Conservation (phyloP, 2,329 filamentous ascomycete genomes). For the Paraphaeosphaeria sporulosa region DNA sequence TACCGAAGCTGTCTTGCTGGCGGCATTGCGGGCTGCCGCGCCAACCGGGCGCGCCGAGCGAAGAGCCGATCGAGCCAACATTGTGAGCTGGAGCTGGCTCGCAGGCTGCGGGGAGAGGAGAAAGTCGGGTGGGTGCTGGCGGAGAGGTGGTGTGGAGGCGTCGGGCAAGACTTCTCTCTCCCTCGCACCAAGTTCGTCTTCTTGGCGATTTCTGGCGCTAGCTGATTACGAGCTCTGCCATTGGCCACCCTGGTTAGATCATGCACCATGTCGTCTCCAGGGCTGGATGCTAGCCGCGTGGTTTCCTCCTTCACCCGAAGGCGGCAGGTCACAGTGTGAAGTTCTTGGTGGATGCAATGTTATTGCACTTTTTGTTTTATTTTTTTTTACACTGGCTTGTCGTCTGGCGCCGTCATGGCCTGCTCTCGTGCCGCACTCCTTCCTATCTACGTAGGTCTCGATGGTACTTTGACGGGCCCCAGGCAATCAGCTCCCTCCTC, state of each 20-base stretch:
- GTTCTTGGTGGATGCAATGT: not conserved
- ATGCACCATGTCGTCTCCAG: not conserved
- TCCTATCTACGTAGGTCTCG: not conserved
- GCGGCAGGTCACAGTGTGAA: not conserved
- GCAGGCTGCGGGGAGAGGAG: constrained; percentile 41
- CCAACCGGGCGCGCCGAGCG: constrained; percentile 87
- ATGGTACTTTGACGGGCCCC: not conserved
- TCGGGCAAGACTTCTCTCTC: constrained; percentile 19
- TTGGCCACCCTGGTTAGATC: constrained; percentile 22
- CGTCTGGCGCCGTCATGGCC: not conserved
- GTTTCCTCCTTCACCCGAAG: not conserved
- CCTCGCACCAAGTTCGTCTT: constrained; percentile 22
- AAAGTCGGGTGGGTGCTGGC: constrained; percentile 44
- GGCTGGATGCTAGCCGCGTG: not conserved
- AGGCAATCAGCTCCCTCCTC: constrained; percentile 30
- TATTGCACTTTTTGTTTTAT: not conserved
- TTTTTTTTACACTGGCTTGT: constrained; percentile 6
- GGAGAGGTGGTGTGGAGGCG: constrained; percentile 35
- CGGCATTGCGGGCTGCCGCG: constrained; percentile 74
- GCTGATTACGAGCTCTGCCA: constrained; percentile 20
- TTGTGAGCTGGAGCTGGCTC: constrained; percentile 62
- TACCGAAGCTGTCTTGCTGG: constrained; percentile 57
- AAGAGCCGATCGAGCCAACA: constrained; percentile 93
- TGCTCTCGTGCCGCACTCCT: not conserved
- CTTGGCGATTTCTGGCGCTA: constrained; percentile 24